Percentiles rank a stretch among this genome's conserved stretches.
Evolutionary conservation across 345 rosid genomes (phyloP).

Genomic region (Turritis glabra): DNA sequence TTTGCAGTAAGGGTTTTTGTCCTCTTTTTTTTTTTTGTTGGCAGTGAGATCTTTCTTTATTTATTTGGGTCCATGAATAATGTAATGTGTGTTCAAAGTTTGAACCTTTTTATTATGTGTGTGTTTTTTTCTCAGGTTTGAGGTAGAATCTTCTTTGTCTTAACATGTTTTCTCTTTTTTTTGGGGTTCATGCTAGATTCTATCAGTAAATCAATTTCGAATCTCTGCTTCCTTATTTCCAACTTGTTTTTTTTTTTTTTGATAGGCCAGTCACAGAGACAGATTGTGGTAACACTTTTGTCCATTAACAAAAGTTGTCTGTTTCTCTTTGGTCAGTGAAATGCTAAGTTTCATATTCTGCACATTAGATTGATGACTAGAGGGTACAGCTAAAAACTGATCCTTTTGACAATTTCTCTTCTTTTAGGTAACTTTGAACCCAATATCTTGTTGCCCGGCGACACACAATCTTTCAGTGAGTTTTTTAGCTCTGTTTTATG

Average conservation of each 20-base stretch:
- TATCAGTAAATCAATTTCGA: neutral
- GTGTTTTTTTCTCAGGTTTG: neutral
- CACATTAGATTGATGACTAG: slow-evolving; percentile 11
- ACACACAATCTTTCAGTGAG: neutral
- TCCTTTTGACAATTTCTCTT: neutral
- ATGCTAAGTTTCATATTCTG: slow-evolving; percentile 1
- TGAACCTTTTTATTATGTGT: neutral
- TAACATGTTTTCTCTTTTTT: slow-evolving; percentile 2
- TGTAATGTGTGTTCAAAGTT: slow-evolving; percentile 22
- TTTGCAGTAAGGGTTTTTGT: neutral
- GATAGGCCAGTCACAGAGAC: slow-evolving; percentile 24
- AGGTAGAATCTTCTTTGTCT: slow-evolving; percentile 9
- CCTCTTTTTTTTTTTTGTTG: neutral
- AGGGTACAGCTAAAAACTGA: neutral
- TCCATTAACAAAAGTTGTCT: neutral
- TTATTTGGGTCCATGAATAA: neutral
- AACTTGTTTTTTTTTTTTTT: slow-evolving; percentile 7
- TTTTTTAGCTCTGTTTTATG: slow-evolving; percentile 13
- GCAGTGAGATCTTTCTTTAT: neutral
- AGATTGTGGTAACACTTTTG: slow-evolving; percentile 5
- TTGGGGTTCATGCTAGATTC: slow-evolving; percentile 17
- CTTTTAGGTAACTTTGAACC: neutral
- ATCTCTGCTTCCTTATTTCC: neutral
- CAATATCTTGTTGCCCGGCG: neutral
- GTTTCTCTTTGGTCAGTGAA: neutral